phyloP scores from a whole-genome alignment of 2,329 filamentous ascomycete species.

The Pseudofabraea citricarpa region DNA sequence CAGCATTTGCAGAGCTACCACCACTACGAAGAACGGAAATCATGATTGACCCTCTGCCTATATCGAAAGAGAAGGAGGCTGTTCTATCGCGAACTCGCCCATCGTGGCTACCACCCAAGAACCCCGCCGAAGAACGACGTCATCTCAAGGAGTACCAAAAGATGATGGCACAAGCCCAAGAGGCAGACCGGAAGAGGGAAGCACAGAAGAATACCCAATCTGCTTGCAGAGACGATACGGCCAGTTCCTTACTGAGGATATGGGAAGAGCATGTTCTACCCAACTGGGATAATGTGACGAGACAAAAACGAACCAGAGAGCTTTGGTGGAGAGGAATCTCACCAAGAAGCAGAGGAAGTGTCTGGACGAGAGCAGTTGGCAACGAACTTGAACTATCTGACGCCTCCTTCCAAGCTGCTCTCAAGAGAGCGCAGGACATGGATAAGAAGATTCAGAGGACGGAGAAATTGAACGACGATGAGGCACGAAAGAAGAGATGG shows the following conservation, averaged over 20 bases:
- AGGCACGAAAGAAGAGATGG: constrained; percentile 53
- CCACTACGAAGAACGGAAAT: constrained; percentile 55
- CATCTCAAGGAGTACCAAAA: constrained; percentile 82
- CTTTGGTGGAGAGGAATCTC: constrained; percentile 81
- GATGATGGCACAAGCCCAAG: constrained; percentile 66
- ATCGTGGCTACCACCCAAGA: constrained; percentile 81
- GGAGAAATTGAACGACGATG: constrained; percentile 35
- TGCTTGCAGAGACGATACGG: constrained; percentile 48
- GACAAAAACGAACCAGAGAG: constrained; percentile 65
- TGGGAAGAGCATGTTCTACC: constrained; percentile 77
- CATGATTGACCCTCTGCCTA: constrained; percentile 78
- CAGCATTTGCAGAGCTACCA: constrained; percentile 65
- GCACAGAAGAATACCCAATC: constrained; percentile 45
- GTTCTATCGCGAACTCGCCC: constrained; percentile 76
- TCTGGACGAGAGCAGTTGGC: constrained; percentile 28
- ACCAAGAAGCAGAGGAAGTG: constrained; percentile 53
- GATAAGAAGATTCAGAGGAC: constrained; percentile 36
- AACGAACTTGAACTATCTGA: constrained; percentile 40
- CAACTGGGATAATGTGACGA: constrained; percentile 68
- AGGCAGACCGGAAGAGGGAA: constrained; percentile 56
- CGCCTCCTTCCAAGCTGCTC: constrained; percentile 64
- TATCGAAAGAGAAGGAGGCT: constrained; percentile 83
- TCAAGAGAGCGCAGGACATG: constrained; percentile 60
- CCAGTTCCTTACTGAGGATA: constrained; percentile 50
- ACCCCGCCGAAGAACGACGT: constrained; percentile 83